Evolutionary conservation across 225 moss, liverwort and hornwort genomes (phyloP).

Genomic region (Thuidium tamariscinum): DNA sequence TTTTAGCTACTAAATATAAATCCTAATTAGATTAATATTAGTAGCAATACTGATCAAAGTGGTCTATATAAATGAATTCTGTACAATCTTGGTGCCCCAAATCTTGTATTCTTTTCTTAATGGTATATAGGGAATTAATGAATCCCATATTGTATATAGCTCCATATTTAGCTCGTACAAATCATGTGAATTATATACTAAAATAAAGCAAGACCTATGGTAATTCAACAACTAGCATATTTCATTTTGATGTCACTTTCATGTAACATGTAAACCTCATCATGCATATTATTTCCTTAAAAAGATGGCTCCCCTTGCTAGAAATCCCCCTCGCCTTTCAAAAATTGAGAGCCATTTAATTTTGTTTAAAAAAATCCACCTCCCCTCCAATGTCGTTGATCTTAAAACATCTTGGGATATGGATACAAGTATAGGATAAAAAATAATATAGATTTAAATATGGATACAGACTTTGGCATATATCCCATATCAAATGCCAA

Average conservation of each 20-base stretch:
- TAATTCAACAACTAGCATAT: background rate
- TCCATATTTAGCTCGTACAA: fast-evolving
- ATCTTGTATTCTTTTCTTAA: background rate
- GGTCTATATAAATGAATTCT: background rate
- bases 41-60: background rate
- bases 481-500: too few relatives aligned
- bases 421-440: too few relatives aligned
- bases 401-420: too few relatives aligned
- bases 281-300: too few relatives aligned
- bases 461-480: too few relatives aligned
- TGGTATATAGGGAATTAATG: background rate
- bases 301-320: too few relatives aligned
- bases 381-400: too few relatives aligned
- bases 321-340: too few relatives aligned
- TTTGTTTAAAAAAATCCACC: too few relatives aligned
- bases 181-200: background rate
- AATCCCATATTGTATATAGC: too few relatives aligned
- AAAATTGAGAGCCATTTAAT: too few relatives aligned
- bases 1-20: background rate
- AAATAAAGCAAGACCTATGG: background rate
- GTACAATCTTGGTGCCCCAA: background rate
- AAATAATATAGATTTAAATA: too few relatives aligned
- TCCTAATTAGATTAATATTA: background rate
- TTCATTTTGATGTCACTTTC: background rate
- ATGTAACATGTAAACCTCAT: background rate